phyloP scores from a whole-genome alignment of 805 yeast species.

The Yarrowia sp. region DNA sequence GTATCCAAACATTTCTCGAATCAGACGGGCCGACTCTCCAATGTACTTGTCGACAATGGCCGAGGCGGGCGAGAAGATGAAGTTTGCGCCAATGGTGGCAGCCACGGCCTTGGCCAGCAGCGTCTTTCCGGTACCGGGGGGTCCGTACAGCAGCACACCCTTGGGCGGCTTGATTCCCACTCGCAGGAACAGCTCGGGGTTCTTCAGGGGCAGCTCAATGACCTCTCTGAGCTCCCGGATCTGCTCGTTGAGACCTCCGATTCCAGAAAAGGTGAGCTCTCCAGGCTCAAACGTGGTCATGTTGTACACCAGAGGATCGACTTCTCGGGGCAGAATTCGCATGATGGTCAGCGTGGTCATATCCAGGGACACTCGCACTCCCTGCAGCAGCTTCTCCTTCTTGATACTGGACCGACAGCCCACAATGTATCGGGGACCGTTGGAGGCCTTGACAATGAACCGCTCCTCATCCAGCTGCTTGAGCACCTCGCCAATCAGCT shows the following conservation, averaged over 20 bases:
- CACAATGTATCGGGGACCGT: conserved; percentile 97
- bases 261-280: conserved; percentile 89
- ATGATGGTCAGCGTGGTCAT: conserved; percentile 97
- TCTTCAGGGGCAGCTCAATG: conserved; percentile 93
- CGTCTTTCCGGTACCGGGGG: conserved; percentile 99
- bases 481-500: conserved; percentile 94
- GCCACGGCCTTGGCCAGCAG: conserved; percentile 97
- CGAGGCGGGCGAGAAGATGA: conserved; percentile 97
- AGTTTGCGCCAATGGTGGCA: conserved; percentile 97
- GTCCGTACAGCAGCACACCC: conserved; percentile 95
- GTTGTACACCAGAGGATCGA: conserved; percentile 96
- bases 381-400: conserved; percentile 82
- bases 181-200: conserved; percentile 93
- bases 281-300: conserved; percentile 99
- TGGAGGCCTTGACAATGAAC: conserved; percentile 91
- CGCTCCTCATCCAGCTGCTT: conserved; percentile 94
- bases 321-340: conserved; percentile 97
- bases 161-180: conserved; percentile 99
- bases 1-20: conserved; percentile 97
- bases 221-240: conserved; percentile 97
- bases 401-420: conserved; percentile 95
- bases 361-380: conserved; percentile 94
- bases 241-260: conserved; percentile 96
- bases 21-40: conserved; percentile 95
- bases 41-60: conserved; percentile 98